Evolutionary conservation across 2,329 filamentous ascomycete genomes (phyloP).

Genomic region (Colletotrichum cereale): DNA sequence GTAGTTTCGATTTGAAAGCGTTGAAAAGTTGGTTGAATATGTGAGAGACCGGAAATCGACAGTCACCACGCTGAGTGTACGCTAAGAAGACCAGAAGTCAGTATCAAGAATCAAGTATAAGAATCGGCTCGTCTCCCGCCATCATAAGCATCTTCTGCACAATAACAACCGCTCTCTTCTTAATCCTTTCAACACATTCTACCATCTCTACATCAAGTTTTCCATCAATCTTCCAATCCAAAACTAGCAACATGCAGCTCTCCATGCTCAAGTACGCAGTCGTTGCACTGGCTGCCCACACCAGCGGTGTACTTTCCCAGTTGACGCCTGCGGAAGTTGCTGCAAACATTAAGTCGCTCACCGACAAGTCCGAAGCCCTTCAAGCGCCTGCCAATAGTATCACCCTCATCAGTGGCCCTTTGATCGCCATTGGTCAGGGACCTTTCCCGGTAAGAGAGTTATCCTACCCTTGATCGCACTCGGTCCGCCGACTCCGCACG

Average conservation of each 20-base stretch:
- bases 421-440: slow-evolving; percentile 46
- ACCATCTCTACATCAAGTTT: neutral
- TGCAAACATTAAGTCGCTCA: slow-evolving; percentile 44
- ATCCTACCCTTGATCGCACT: neutral
- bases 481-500: accelerated
- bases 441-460: slow-evolving; percentile 47
- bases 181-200: too few species aligned
- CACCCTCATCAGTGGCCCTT: slow-evolving; percentile 44
- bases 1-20: neutral
- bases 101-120: neutral
- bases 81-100: neutral
- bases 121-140: neutral
- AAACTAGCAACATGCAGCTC: slow-evolving; percentile 38
- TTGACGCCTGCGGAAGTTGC: slow-evolving; percentile 42
- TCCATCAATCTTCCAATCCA: neutral
- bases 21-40: neutral
- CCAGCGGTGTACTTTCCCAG: slow-evolving; percentile 39
- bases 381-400: slow-evolving; percentile 46
- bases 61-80: accelerated
- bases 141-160: neutral
- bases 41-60: accelerated
- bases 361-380: slow-evolving; percentile 44
- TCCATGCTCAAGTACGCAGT: slow-evolving; percentile 40
- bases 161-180: neutral
- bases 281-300: slow-evolving; percentile 40